Base-by-base conservation (phyloP, 140 eudicot species). In the Anethum foeniculum region DNA sequence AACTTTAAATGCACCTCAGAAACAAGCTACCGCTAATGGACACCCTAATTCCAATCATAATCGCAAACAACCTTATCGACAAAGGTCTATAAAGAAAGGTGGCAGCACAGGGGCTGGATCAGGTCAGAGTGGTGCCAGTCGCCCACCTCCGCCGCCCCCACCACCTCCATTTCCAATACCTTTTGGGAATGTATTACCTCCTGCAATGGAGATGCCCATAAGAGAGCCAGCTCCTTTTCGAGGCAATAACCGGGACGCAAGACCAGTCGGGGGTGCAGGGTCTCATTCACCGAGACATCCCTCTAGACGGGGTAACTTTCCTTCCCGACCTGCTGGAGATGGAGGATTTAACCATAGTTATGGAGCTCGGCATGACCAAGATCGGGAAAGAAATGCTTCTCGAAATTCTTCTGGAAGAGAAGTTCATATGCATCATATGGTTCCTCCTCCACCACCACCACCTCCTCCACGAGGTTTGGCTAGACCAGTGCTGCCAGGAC, bases 291-390 rank as follows among this genome's bases (percentile, higher is more conserved):
- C 81, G 13, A 85, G 87, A 78, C 85, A 80, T 86, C 79, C 82
- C 0, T 76, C 83, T 5, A 84, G 91, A 62, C 89, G 91, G 89
- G 88, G 87, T 79, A 87, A 85, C 85, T 88, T 82, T 80, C 88
- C 88, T 72, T 79, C 87, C 36, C 83, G 88, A 18, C 89, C 90
- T 5, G 90, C 90, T 41, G 96, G 93, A 21, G 91, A 92, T 68
- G 92, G 85, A 32, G 73, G 15, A 3, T 82, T 79, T 79, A 84
- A 87, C 72, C 89, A 89, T 76, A 88, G 88, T 41, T 82, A 88
- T 78, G 92, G 88, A 14, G 90, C 92, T 46, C 79, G 94, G 79
- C 91, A 87, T 36, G 91, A 89, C 80, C 88, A 84, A 36, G 88
- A 88, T 47, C 91, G 88, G 6, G 87, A 86, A 3, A 79, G 90